Conservation (phyloP, 306 rosid genomes). For the Prunus fruticosa region DNA sequence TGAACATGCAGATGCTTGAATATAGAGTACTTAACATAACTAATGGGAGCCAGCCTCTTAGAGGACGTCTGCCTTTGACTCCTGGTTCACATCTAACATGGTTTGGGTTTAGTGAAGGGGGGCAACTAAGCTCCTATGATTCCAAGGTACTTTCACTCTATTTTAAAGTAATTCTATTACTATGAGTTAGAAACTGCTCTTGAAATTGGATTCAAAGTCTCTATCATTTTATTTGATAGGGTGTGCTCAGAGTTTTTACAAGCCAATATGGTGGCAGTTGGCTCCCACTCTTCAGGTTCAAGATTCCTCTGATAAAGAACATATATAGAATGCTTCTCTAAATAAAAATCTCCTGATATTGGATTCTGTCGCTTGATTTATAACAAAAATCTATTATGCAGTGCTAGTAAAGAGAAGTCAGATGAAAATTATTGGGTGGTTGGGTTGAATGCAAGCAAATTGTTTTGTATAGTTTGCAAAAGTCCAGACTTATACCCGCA, state of each 20-base stretch:
- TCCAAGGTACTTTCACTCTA: conserved; percentile 58
- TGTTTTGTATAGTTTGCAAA: conserved; percentile 76
- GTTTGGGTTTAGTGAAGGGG: conserved; percentile 96
- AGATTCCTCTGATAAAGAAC: conserved; percentile 18
- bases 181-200: conserved; percentile 12
- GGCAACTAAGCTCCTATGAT: conserved; percentile 79
- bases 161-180: conserved; percentile 9
- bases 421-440: conserved; percentile 86
- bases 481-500: conserved; percentile 71
- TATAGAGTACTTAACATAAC: conserved; percentile 58
- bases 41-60: conserved; percentile 50
- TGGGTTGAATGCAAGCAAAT: conserved; percentile 76
- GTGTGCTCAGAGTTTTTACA: conserved; percentile 75
- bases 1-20: conserved; percentile 63
- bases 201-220: conserved; percentile 15
- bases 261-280: conserved; percentile 90
- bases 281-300: conserved; percentile 92
- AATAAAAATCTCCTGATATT: background rate
- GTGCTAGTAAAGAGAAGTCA: conserved; percentile 69
- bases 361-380: background rate
- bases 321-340: background rate
- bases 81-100: conserved; percentile 79
- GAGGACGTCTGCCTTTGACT: conserved; percentile 73
- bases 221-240: conserved; percentile 38
- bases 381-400: conserved; percentile 38